These are phyloP conservation scores for Pythium phragmitis DNA, from an alignment of 352 stramenopile genomes.

Conservation along the genomic window DNA sequence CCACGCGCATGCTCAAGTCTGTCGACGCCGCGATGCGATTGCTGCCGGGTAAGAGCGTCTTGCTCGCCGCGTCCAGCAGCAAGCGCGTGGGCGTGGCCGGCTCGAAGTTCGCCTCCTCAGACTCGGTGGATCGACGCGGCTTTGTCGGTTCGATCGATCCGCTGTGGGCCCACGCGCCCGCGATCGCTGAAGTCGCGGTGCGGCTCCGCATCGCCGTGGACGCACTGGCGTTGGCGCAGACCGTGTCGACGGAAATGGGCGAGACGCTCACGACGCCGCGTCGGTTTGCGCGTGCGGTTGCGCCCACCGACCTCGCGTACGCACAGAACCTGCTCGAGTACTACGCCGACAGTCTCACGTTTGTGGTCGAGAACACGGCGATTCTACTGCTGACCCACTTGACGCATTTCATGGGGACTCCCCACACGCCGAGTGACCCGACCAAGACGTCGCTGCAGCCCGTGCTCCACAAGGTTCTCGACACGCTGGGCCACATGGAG, in stretches of 20 bases:
- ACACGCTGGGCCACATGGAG: constrained; percentile 61
- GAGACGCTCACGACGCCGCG: neutral
- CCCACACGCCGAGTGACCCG: constrained; percentile 32
- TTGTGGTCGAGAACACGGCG: constrained; percentile 78
- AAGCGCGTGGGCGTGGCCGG: constrained; percentile 25
- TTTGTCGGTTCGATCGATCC: constrained; percentile 61
- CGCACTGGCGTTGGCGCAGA: constrained; percentile 49
- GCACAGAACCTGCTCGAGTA: constrained; percentile 68
- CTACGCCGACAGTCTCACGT: constrained; percentile 69
- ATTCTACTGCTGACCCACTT: constrained; percentile 73
- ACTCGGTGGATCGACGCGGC: constrained; percentile 47
- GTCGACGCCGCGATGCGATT: constrained; percentile 38
- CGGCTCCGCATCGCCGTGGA: constrained; percentile 52
- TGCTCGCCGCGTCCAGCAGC: constrained; percentile 42
- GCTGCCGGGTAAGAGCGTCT: constrained; percentile 36
- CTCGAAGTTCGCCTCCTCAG: constrained; percentile 49
- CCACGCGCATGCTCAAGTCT: constrained; percentile 65
- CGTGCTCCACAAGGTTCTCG: constrained; percentile 68
- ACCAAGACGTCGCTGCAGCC: constrained; percentile 42
- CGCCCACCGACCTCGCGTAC: constrained; percentile 41
- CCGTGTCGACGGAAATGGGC: constrained; percentile 18
- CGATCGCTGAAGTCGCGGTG: constrained; percentile 56
- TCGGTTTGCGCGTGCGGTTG: constrained; percentile 25
- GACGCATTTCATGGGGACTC: constrained; percentile 39
- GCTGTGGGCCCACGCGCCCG: constrained; percentile 57